Evolutionary conservation across 371 early-diverging fungal species (phyloP).

Genomic region (Parasitella parasitica): DNA sequence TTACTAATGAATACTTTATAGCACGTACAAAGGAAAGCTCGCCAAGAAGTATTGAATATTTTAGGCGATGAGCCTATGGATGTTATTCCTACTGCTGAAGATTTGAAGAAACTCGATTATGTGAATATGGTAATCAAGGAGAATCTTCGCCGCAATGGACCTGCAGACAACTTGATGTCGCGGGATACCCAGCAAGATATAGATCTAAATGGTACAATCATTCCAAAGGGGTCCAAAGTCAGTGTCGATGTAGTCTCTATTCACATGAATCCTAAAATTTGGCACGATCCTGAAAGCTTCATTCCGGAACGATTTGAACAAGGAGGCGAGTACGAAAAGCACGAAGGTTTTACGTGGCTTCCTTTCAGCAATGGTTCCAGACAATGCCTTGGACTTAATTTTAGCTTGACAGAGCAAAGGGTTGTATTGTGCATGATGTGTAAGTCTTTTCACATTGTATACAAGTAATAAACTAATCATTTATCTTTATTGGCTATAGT

Average conservation of each 20-base stretch:
- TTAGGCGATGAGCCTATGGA: slow-evolving; percentile 46
- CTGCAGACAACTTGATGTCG: slow-evolving; percentile 15
- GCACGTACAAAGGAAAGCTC: slow-evolving; percentile 48
- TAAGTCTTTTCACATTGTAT: slow-evolving; percentile 12
- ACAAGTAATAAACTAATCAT: neutral
- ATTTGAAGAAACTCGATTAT: slow-evolving; percentile 44
- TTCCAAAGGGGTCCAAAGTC: slow-evolving; percentile 44
- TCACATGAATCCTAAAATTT: slow-evolving; percentile 25
- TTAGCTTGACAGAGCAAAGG: slow-evolving; percentile 31
- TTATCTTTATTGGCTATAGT: slow-evolving; percentile 12
- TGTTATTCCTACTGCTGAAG: slow-evolving; percentile 40
- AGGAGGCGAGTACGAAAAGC: neutral
- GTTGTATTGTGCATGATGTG: slow-evolving; percentile 28
- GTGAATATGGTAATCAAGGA: slow-evolving; percentile 43
- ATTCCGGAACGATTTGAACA: slow-evolving; percentile 23
- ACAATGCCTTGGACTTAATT: slow-evolving; percentile 36
- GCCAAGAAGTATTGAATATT: slow-evolving; percentile 47
- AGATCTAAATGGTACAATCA: slow-evolving; percentile 25
- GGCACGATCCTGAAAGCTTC: slow-evolving; percentile 24
- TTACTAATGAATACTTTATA: neutral
- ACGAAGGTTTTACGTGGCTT: slow-evolving; percentile 17
- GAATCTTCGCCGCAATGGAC: slow-evolving; percentile 47
- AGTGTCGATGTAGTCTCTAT: slow-evolving; percentile 32
- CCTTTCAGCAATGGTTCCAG: slow-evolving; percentile 36
- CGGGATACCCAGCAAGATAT: slow-evolving; percentile 24